A percentile compares a stretch with the other conserved stretches of the same genome.
phyloP scores from a whole-genome alignment of 768 basidiomycete genomes.

The Tricholoma sp. region DNA sequence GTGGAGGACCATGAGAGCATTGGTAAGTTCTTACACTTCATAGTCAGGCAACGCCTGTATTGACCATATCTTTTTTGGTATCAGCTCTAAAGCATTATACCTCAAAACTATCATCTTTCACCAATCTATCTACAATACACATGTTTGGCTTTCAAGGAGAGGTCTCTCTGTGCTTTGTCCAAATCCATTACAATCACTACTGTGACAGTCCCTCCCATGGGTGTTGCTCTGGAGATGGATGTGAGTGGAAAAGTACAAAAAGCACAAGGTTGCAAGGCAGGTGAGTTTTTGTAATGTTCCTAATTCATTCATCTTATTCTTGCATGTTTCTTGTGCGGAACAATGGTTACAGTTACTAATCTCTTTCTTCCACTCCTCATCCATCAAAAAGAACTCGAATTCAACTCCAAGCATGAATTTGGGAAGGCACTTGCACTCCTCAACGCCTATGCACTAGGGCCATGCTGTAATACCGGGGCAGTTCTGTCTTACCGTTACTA shows the following conservation, averaged over 20 bases:
- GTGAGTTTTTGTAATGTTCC: slow-evolving; percentile 32
- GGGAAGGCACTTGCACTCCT: too few relatives aligned
- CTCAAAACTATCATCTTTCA: too few relatives aligned
- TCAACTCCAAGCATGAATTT: slow-evolving; percentile 86
- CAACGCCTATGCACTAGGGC: too few relatives aligned
- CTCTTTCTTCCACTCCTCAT: slow-evolving; percentile 10
- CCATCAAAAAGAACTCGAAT: slow-evolving; percentile 70
- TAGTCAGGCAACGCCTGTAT: neutral
- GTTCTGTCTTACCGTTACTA: neutral
- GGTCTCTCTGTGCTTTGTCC: slow-evolving; percentile 85
- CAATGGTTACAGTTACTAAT: slow-evolving; percentile 75
- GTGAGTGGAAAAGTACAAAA: slow-evolving; percentile 54
- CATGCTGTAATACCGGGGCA: slow-evolving; percentile 68
- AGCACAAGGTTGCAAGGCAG: slow-evolving; percentile 69
- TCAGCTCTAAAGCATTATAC: slow-evolving; percentile 86
- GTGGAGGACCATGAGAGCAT: slow-evolving; percentile 68
- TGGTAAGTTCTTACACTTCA: slow-evolving; percentile 42
- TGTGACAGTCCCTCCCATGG: slow-evolving; percentile 76
- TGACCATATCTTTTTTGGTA: slow-evolving; percentile 23
- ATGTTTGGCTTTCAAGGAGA: slow-evolving; percentile 97
- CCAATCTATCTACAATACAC: slow-evolving; percentile 53
- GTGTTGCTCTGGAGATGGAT: slow-evolving; percentile 71
- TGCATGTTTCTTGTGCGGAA: slow-evolving; percentile 66
- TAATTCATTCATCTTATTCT: too few relatives aligned
- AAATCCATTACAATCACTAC: slow-evolving; percentile 70